phyloP scores from a whole-genome alignment of 805 yeast genomes.

The Gaillardinia entomophila region DNA sequence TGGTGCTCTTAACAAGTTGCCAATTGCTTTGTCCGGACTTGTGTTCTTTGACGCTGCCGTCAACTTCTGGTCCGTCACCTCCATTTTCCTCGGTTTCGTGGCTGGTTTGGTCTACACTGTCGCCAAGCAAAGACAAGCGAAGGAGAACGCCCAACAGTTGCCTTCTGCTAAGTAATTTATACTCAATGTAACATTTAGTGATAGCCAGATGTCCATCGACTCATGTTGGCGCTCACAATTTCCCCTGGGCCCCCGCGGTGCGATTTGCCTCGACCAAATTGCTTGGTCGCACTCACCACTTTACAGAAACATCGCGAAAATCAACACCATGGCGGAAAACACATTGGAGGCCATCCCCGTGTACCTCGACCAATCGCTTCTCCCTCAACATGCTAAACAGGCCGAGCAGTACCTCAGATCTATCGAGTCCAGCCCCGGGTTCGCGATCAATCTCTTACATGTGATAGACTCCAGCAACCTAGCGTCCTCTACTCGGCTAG shows the following conservation, averaged over 20 bases:
- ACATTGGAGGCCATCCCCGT: constrained; percentile 46
- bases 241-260: too few relatives aligned
- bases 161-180: constrained; percentile 20
- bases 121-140: constrained; percentile 87
- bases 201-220: too few relatives aligned
- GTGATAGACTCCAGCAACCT: constrained; percentile 62
- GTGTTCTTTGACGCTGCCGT: constrained; percentile 92
- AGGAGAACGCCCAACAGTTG: constrained; percentile 28
- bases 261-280: too few relatives aligned
- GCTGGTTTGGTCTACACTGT: constrained; percentile 96
- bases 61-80: constrained; percentile 85
- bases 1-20: constrained; percentile 97
- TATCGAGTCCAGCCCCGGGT: constrained; percentile 65
- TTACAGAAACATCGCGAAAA: too few relatives aligned
- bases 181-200: too few relatives aligned
- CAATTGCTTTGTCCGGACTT: constrained; percentile 93
- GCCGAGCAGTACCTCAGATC: constrained; percentile 62
- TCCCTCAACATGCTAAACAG: constrained; percentile 55
- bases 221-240: too few relatives aligned
- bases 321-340: constrained; percentile 21
- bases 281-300: too few relatives aligned
- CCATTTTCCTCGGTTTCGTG: constrained; percentile 87
- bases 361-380: constrained; percentile 57
- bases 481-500: constrained; percentile 59
- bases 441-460: constrained; percentile 68